These are phyloP conservation scores for Lasiosphaeris hirsuta DNA, from an alignment of 495 filamentous ascomycete genomes.

Conservation along the genomic window DNA sequence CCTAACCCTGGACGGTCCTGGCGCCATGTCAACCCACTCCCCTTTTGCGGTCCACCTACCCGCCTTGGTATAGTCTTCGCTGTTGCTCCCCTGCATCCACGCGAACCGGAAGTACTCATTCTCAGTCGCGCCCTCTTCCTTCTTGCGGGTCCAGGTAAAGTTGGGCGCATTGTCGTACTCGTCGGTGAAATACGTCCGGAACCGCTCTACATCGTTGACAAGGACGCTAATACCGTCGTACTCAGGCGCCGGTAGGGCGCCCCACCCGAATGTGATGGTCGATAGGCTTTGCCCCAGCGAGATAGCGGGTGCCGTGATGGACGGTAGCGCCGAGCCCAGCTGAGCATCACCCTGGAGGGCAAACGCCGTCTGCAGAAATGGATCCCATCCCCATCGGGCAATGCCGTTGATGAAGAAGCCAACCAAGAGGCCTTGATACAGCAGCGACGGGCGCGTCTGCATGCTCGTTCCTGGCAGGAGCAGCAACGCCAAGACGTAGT, in stretches of 20 bases:
- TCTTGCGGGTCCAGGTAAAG: conserved; percentile 48
- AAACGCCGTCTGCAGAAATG: conserved; percentile 78
- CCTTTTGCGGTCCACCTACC: conserved; percentile 71
- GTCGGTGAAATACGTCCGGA: conserved; percentile 57
- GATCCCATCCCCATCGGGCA: conserved; percentile 89
- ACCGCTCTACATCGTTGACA: conserved; percentile 92
- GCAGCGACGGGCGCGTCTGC: conserved; percentile 70
- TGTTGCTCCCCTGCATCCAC: conserved; percentile 65
- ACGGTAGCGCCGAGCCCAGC: conserved; percentile 66
- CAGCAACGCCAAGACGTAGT: conserved; percentile 82
- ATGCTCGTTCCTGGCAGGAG: conserved; percentile 83
- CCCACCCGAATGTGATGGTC: conserved; percentile 54
- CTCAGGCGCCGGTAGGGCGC: conserved; percentile 53
- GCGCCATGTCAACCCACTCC: conserved; percentile 59
- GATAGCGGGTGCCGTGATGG: conserved; percentile 50
- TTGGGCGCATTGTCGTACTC: conserved; percentile 27
- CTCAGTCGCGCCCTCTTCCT: conserved; percentile 44
- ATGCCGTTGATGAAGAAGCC: conserved; percentile 92
- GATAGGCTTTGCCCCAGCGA: conserved; percentile 29
- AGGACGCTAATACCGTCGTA: conserved; percentile 82
- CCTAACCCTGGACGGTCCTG: conserved; percentile 43
- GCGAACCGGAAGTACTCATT: conserved; percentile 84
- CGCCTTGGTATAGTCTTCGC: conserved; percentile 75
- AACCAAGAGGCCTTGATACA: conserved; percentile 81
- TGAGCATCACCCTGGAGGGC: conserved; percentile 67